These are phyloP conservation scores for Komagataella mondaviorum DNA, from an alignment of 805 yeast species.

Conservation along the genomic window DNA sequence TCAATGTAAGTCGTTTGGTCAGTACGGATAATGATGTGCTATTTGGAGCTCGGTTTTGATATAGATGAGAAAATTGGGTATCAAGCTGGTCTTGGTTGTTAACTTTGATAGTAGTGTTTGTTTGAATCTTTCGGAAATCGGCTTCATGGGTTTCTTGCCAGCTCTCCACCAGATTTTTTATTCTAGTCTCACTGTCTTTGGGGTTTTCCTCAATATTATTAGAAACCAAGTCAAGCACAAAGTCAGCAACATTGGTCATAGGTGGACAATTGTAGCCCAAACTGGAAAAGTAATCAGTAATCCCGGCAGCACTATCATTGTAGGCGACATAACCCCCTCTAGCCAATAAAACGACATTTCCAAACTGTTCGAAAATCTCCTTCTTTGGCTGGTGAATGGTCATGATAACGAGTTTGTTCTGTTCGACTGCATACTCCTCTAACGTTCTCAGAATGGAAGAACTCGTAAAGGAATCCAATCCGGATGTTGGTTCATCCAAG, in stretches of 20 bases:
- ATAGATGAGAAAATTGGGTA: conserved; percentile 10
- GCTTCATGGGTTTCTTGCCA: conserved; percentile 19
- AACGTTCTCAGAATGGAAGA: conserved; percentile 43
- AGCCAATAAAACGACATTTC: conserved; percentile 47
- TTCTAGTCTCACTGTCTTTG: conserved; percentile 15
- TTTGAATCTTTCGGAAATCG: conserved; percentile 4
- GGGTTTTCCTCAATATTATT: conserved; percentile 6
- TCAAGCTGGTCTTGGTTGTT: not conserved
- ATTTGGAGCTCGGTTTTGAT: conserved; percentile 3
- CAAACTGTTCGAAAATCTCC: conserved; percentile 47
- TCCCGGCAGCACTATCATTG: conserved; percentile 33
- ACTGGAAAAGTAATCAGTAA: conserved; percentile 29
- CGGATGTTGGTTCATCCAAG: conserved; percentile 74
- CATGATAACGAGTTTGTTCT: conserved; percentile 46
- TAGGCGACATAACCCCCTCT: conserved; percentile 52
- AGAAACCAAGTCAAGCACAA: conserved; percentile 48
- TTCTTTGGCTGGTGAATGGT: conserved; percentile 72
- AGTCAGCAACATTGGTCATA: conserved; percentile 55
- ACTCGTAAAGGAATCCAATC: conserved; percentile 62
- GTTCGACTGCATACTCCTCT: conserved; percentile 30
- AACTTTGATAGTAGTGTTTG: not conserved
- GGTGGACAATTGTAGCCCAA: conserved; percentile 38
- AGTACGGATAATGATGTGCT: conserved; percentile 11
- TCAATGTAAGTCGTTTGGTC: conserved; percentile 18
- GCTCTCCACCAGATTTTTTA: conserved; percentile 22